Conservation (phyloP, 2,329 filamentous ascomycete species). For the Penicillium rolfsii region DNA sequence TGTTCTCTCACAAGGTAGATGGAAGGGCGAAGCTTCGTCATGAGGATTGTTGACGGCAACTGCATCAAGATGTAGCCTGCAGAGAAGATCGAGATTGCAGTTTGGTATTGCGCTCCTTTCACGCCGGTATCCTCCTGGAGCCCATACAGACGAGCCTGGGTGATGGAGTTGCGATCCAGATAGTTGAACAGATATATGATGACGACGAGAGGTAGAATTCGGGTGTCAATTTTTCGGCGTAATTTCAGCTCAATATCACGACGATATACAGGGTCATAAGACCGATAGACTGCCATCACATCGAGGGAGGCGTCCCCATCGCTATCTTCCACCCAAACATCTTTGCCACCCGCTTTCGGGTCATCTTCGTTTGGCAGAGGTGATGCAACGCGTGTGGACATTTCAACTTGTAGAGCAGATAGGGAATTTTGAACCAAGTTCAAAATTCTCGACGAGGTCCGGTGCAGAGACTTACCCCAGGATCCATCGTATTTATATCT, state of each 20-base stretch:
- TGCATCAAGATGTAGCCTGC: slow-evolving; percentile 30
- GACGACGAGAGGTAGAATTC: slow-evolving; percentile 27
- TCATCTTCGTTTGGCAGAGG: not conserved
- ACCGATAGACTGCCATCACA: slow-evolving; percentile 11
- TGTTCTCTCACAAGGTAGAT: slow-evolving; percentile 29
- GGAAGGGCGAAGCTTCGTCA: slow-evolving; percentile 34
- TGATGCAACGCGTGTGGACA: not conserved
- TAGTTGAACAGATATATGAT: slow-evolving; percentile 32
- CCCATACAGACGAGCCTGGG: slow-evolving; percentile 32
- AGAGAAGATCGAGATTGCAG: slow-evolving; percentile 31
- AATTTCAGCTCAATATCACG: slow-evolving; percentile 23
- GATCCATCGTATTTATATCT: not conserved
- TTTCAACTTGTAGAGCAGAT: not conserved
- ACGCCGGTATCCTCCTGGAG: slow-evolving; percentile 34
- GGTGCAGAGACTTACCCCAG: not conserved
- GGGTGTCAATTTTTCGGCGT: slow-evolving; percentile 26
- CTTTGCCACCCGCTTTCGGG: slow-evolving; percentile 5
- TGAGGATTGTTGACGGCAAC: slow-evolving; percentile 30
- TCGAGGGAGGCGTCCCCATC: not conserved
- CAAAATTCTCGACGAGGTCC: not conserved
- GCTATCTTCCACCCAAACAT: slow-evolving; percentile 12
- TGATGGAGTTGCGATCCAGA: slow-evolving; percentile 28
- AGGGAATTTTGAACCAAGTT: too few relatives aligned
- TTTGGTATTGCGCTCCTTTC: slow-evolving; percentile 35
- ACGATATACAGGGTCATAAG: slow-evolving; percentile 17